A percentile compares a stretch with the other conserved stretches of the same genome.
phyloP scores from a whole-genome alignment of 2,329 filamentous ascomycete species.

The Lizonia empirigonia region DNA sequence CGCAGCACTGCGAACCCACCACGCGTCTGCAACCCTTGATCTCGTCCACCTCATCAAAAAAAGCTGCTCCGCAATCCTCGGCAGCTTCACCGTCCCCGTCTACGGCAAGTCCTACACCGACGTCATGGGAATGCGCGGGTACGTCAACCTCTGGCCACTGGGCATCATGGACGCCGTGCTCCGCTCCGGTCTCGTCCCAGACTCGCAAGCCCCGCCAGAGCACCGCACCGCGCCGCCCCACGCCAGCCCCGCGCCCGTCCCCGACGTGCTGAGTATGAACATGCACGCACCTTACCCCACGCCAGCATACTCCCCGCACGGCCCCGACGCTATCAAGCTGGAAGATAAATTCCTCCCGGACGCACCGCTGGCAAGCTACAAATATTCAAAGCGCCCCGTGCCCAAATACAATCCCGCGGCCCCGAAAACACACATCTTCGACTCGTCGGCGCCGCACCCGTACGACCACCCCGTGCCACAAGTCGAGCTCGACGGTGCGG shows the following conservation, averaged over 20 bases:
- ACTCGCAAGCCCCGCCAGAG: conserved; percentile 18
- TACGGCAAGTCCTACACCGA: conserved; percentile 30
- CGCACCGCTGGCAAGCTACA: no score
- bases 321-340: neutral
- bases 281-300: neutral
- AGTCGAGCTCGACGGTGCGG: no score
- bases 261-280: conserved; percentile 8
- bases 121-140: conserved; percentile 36
- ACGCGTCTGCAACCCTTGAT: conserved; percentile 26
- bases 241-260: neutral
- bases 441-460: conserved; percentile 26
- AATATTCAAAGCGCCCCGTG: no score
- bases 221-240: neutral
- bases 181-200: conserved; percentile 32
- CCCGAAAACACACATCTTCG: conserved; percentile 26
- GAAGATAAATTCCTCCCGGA: neutral
- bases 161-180: conserved; percentile 37
- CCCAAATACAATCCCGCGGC: neutral
- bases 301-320: neutral
- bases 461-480: conserved; percentile 22
- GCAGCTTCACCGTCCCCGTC: conserved; percentile 34
- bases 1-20: conserved; percentile 21
- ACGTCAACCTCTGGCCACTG: conserved; percentile 35
- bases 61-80: conserved; percentile 30
- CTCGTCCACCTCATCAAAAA: conserved; percentile 34